Evolutionary conservation across 805 yeast genomes (phyloP).

Genomic region (Cyberlindnera sargentensis): DNA sequence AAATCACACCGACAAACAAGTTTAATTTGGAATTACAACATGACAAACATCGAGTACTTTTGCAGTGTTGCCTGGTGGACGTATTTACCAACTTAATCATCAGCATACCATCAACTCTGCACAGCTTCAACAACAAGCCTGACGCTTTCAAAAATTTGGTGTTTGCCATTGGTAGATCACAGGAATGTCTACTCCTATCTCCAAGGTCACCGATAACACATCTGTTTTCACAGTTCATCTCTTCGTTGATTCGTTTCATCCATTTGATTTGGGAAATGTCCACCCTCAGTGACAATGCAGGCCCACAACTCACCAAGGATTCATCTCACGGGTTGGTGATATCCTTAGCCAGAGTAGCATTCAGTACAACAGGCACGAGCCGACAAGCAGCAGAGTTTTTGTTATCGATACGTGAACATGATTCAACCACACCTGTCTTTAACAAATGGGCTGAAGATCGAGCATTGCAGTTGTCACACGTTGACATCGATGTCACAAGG

Average conservation of each 20-base stretch:
- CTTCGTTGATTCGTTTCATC: slow-evolving; percentile 13
- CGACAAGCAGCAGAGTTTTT: slow-evolving; percentile 32
- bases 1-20: slow-evolving; percentile 2
- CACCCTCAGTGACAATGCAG: slow-evolving; percentile 4
- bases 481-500: not conserved
- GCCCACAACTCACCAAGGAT: slow-evolving; percentile 24
- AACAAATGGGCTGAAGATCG: slow-evolving; percentile 38
- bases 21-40: slow-evolving; percentile 26
- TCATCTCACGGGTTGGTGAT: slow-evolving; percentile 40
- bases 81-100: slow-evolving; percentile 38
- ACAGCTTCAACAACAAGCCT: slow-evolving; percentile 16
- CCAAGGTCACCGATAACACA: slow-evolving; percentile 20
- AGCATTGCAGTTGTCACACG: slow-evolving; percentile 32
- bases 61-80: slow-evolving; percentile 39
- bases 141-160: slow-evolving; percentile 17
- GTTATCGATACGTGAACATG: slow-evolving; percentile 28
- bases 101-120: slow-evolving; percentile 15
- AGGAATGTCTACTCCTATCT: slow-evolving; percentile 24
- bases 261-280: slow-evolving; percentile 22
- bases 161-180: slow-evolving; percentile 25
- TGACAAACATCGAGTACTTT: slow-evolving; percentile 34
- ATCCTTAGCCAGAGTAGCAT: slow-evolving; percentile 45
- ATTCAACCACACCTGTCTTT: slow-evolving; percentile 26
- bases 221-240: slow-evolving; percentile 15
- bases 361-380: slow-evolving; percentile 37